phyloP scores from a whole-genome alignment of 768 basidiomycete genomes.

The Boletus insuetus region DNA sequence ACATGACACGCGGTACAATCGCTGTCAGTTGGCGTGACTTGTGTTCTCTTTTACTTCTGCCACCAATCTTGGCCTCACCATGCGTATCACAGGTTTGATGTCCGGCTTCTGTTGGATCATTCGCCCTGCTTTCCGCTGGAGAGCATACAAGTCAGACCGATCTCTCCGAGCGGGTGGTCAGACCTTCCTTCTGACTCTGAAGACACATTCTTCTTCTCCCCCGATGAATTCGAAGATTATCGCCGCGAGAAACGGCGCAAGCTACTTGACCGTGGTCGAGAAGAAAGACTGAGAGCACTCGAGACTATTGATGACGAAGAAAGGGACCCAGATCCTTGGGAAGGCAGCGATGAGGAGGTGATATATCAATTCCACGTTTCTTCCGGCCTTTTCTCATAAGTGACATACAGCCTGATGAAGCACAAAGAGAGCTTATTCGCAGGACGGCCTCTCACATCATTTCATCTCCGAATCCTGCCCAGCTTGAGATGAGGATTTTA shows the following conservation, averaged over 20 bases:
- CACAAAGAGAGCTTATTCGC: slow-evolving; percentile 63
- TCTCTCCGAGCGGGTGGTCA: slow-evolving; percentile 70
- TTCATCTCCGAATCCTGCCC: slow-evolving; percentile 71
- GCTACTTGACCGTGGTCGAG: slow-evolving; percentile 54
- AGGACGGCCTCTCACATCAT: slow-evolving; percentile 70
- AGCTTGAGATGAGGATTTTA: slow-evolving; percentile 85
- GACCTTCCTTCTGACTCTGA: slow-evolving; percentile 84
- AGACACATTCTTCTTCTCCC: slow-evolving; percentile 78
- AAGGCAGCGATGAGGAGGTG: slow-evolving; percentile 71
- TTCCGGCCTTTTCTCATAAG: slow-evolving; percentile 9
- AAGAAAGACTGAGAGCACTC: slow-evolving; percentile 65
- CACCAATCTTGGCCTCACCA: slow-evolving; percentile 20
- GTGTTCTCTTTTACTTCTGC: slow-evolving; percentile 17
- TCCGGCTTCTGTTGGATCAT: slow-evolving; percentile 67
- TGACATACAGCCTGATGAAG: slow-evolving; percentile 50
- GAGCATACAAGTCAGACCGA: slow-evolving; percentile 17
- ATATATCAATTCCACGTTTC: neutral
- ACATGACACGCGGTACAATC: slow-evolving; percentile 2
- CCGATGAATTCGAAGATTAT: slow-evolving; percentile 64
- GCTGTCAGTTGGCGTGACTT: slow-evolving; percentile 2
- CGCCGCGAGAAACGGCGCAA: slow-evolving; percentile 64
- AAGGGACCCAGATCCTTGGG: slow-evolving; percentile 53
- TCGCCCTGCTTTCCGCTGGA: slow-evolving; percentile 27
- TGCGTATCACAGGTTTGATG: slow-evolving; percentile 63
- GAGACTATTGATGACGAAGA: slow-evolving; percentile 40